A percentile compares a stretch with the other conserved stretches of the same genome.
Evolutionary conservation across 495 filamentous ascomycete species (phyloP).

Genomic region (Ramalina intermedia): DNA sequence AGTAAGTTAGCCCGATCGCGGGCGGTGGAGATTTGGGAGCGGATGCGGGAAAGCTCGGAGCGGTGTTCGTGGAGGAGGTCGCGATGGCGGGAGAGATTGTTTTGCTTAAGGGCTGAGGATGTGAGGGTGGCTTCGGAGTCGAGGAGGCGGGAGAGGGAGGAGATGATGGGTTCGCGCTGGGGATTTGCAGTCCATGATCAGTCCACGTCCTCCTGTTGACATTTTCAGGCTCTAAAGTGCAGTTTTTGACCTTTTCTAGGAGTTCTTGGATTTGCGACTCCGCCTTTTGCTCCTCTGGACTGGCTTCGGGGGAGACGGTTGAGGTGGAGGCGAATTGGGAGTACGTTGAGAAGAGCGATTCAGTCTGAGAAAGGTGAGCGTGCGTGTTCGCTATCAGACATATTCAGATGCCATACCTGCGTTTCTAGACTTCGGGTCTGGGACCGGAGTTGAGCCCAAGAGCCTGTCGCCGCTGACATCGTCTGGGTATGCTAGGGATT

Average conservation of each 20-base stretch:
- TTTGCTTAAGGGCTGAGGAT: slow-evolving; percentile 83
- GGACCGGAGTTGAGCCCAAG: slow-evolving; percentile 91
- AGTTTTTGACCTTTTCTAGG: slow-evolving; percentile 49
- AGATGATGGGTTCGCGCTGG: slow-evolving; percentile 69
- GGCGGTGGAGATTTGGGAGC: slow-evolving; percentile 48
- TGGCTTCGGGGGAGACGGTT: slow-evolving; percentile 66
- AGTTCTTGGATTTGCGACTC: slow-evolving; percentile 76
- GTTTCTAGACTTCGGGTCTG: slow-evolving; percentile 83
- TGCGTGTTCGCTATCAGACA: neutral
- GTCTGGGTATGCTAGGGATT: neutral
- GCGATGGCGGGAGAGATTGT: slow-evolving; percentile 82
- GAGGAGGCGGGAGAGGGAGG: slow-evolving; percentile 75
- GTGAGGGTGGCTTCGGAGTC: slow-evolving; percentile 86
- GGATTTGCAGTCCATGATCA: neutral
- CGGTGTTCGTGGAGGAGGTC: slow-evolving; percentile 80
- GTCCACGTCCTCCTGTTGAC: neutral
- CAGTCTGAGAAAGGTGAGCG: slow-evolving; percentile 45
- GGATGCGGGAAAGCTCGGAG: slow-evolving; percentile 63
- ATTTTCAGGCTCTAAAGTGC: neutral
- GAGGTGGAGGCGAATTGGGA: slow-evolving; percentile 79
- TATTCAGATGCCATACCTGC: slow-evolving; percentile 45
- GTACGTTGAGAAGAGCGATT: slow-evolving; percentile 85
- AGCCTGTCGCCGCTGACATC: slow-evolving; percentile 65
- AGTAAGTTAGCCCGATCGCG: slow-evolving; percentile 87
- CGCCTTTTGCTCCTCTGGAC: slow-evolving; percentile 66